Conservation (phyloP, 352 stramenopile genomes). For the Phytophthora sp. region DNA sequence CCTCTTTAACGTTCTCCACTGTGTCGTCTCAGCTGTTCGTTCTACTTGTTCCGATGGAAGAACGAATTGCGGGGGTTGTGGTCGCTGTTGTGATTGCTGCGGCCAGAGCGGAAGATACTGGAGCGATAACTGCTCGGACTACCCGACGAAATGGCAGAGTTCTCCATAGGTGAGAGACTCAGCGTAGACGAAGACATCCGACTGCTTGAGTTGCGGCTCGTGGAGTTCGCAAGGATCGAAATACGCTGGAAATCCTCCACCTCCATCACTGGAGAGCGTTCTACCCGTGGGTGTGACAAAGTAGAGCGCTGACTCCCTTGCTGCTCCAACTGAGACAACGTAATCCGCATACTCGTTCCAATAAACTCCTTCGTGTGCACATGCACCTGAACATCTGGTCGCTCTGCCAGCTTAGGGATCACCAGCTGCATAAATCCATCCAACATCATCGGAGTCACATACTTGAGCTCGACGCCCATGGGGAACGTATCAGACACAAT, state of each 20-base stretch:
- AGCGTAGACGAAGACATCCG: conserved; percentile 59
- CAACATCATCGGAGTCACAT: conserved; percentile 91
- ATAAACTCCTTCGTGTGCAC: conserved; percentile 93
- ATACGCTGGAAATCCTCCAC: conserved; percentile 77
- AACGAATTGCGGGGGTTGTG: conserved; percentile 60
- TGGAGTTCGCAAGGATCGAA: conserved; percentile 61
- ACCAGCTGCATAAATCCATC: conserved; percentile 91
- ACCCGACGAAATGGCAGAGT: conserved; percentile 46
- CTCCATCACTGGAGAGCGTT: conserved; percentile 51
- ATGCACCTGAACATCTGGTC: conserved; percentile 84
- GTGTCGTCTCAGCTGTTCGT: background rate
- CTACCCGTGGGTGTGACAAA: conserved; percentile 26
- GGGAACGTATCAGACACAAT: conserved; percentile 90
- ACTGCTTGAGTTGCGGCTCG: conserved; percentile 40
- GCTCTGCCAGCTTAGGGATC: conserved; percentile 87
- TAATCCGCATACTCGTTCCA: conserved; percentile 90
- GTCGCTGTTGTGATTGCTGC: conserved; percentile 40
- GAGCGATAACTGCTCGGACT: conserved; percentile 48
- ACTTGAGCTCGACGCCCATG: conserved; percentile 90
- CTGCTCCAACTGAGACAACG: conserved; percentile 67
- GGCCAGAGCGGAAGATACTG: conserved; percentile 60
- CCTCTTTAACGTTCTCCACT: too few species aligned
- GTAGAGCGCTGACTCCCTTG: conserved; percentile 11
- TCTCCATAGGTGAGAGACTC: conserved; percentile 57
- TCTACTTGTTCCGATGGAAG: conserved; percentile 69